These are phyloP conservation scores for Hypoxylon sp. DNA, from an alignment of 2,329 filamentous ascomycete genomes.

Conservation along the genomic window DNA sequence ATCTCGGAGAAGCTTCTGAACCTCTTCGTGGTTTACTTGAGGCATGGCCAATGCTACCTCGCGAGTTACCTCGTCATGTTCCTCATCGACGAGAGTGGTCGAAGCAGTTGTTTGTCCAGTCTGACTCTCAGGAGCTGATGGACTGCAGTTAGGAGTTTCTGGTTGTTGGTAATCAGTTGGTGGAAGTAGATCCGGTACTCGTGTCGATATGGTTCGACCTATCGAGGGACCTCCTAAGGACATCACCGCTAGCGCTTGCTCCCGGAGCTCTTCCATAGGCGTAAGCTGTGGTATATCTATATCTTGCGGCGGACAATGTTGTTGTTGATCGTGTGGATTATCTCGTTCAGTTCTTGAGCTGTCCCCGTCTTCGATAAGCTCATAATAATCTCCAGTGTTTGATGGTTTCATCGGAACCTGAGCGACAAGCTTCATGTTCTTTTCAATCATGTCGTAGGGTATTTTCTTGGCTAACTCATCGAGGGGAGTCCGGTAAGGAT, in stretches of 20 bases:
- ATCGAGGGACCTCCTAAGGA: not conserved
- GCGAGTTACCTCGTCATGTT: not conserved
- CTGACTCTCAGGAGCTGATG: not conserved
- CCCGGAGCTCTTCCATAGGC: constrained; percentile 1
- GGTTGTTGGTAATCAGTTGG: not conserved
- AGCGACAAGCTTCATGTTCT: constrained; percentile 39
- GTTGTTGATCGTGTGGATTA: not conserved
- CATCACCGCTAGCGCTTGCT: constrained; percentile 1
- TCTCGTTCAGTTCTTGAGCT: not conserved
- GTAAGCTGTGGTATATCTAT: not conserved
- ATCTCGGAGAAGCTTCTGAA: constrained; percentile 16
- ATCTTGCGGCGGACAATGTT: not conserved
- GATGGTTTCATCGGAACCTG: not conserved
- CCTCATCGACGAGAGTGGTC: not conserved
- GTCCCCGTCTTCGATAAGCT: constrained; percentile 14
- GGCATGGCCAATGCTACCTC: not conserved
- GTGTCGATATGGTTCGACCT: not conserved
- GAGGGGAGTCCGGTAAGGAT: constrained; percentile 39
- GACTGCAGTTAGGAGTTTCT: not conserved
- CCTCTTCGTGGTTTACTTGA: constrained; percentile 5
- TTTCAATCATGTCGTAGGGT: constrained; percentile 46
- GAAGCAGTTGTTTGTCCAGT: not conserved
- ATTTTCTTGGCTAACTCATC: constrained; percentile 46
- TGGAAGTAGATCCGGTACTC: not conserved
- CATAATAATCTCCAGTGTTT: not conserved